These are phyloP conservation scores for Tuber borchii DNA, from an alignment of 495 filamentous ascomycete species.

Conservation along the genomic window DNA sequence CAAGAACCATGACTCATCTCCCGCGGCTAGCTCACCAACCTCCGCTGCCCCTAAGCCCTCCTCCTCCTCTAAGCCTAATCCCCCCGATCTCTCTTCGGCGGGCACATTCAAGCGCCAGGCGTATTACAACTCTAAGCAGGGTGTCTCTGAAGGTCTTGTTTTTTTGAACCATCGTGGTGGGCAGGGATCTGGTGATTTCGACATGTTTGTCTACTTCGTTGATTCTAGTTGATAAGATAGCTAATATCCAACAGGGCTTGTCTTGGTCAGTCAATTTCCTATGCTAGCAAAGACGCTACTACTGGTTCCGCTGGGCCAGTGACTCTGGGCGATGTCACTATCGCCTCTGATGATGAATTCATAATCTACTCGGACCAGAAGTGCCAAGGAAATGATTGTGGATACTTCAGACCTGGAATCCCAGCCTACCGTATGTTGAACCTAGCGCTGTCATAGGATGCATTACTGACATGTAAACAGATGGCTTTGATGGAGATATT, in stretches of 20 bases:
- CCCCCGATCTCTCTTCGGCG: neutral
- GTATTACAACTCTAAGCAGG: conserved; percentile 53
- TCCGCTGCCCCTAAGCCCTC: neutral
- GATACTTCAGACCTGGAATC: conserved; percentile 52
- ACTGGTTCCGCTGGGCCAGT: conserved; percentile 49
- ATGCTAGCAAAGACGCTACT: conserved; percentile 50
- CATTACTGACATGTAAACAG: conserved; percentile 41
- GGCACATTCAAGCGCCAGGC: conserved; percentile 42
- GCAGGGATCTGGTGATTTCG: conserved; percentile 54
- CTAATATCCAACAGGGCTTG: conserved; percentile 40
- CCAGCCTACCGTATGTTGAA: conserved; percentile 56
- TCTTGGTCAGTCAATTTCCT: conserved; percentile 61
- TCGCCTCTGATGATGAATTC: conserved; percentile 57
- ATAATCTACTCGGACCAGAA: conserved; percentile 54
- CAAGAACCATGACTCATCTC: neutral
- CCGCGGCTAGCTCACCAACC: neutral
- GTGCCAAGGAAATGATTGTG: conserved; percentile 54
- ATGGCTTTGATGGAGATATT: conserved; percentile 57
- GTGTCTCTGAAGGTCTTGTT: conserved; percentile 51
- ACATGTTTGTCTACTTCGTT: conserved; percentile 46
- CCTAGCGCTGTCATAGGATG: neutral
- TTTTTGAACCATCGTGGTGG: conserved; percentile 63
- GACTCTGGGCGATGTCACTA: conserved; percentile 48
- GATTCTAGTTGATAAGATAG: conserved; percentile 9
- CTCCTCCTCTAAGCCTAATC: neutral